A percentile compares a stretch with the other conserved stretches of the same genome.
phyloP scores from a whole-genome alignment of 306 rosid species.

The Styphnolobium japonicum region DNA sequence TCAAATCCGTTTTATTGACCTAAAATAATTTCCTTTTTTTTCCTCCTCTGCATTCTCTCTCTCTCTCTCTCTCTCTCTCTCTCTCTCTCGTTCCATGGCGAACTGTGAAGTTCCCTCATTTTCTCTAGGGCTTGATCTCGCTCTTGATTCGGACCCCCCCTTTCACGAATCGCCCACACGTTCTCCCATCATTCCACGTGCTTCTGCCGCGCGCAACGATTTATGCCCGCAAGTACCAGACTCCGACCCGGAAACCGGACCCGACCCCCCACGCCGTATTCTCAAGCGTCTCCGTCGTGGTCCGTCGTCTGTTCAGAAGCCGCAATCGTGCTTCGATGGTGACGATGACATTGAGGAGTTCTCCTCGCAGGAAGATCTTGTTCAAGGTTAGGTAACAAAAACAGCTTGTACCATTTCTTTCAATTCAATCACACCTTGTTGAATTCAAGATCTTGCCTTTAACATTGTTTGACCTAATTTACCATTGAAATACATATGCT shows the following conservation, averaged over 20 bases:
- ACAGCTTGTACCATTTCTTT: not conserved
- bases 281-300: constrained; percentile 82
- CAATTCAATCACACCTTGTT: not conserved
- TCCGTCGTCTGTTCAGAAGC: not conserved
- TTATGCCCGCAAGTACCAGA: constrained; percentile 26
- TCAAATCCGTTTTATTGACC: constrained; percentile 5
- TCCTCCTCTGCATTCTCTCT: not conserved
- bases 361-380: constrained; percentile 57
- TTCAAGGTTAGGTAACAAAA: constrained; percentile 33
- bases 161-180: not conserved
- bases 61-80: not conserved
- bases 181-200: constrained; percentile 12
- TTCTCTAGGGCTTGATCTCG: constrained; percentile 71
- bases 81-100: constrained; percentile 41
- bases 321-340: not conserved
- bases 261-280: constrained; percentile 31
- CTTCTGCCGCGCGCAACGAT: not conserved
- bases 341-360: constrained; percentile 84
- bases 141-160: constrained; percentile 43
- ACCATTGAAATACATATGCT: not conserved
- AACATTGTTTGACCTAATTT: not conserved
- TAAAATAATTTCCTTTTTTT: not conserved
- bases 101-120: constrained; percentile 66
- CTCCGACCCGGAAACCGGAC: constrained; percentile 37
- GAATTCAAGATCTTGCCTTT: not conserved